Evolutionary conservation across 2,329 filamentous ascomycete species (phyloP), one percentile per base, ranked within the genome.

Genomic region (Claviceps sp.): DNA sequence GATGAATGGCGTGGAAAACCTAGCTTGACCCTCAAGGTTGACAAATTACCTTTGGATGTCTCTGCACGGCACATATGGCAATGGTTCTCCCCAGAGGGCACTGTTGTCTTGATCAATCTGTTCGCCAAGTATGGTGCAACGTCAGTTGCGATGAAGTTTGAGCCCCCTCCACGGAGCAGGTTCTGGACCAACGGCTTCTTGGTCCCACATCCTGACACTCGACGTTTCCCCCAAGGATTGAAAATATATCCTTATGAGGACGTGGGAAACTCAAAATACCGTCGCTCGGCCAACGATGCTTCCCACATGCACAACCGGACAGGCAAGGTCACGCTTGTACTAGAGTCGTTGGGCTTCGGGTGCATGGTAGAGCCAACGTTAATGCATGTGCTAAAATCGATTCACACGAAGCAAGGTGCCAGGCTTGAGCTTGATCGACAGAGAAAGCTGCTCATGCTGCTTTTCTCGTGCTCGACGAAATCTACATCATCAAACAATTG

Each of bases 271-370:
- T 22, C 5, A 4, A n/a, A 26, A 9, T 9, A 49, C 7, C 38
- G 5, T 3, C 48, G 9, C 26, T 42, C 48, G 7, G 6, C 13
- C 16, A 42, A 41, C 16, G n/a, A 34, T 36, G 22, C 36, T 13
- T 9, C 37, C 18, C 40, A 43, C 8, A n/a, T 30, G 43, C 24
- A 24, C 14, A 36, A 34, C 9, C 20, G 9, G 13, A 14, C 1
- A 1, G 54, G 61, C 22, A 61, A 60, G 20, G 65, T 77, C 63
- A 69, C 61, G 16, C 56, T 81, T 1, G 59, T 63, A 1, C 69
- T 76, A 2, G 58, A 62, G 1, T 68, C 67, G 0, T 60, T 89
- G 1, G 74, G 80, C 18, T 84, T 89, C 57, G 85, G 87, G 0
- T 70, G 80, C 42, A 72, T 81, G 66, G 58, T 74, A 1, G 66